phyloP scores from a whole-genome alignment of 768 basidiomycete species.

The Phlebiopsis flavidoalba region DNA sequence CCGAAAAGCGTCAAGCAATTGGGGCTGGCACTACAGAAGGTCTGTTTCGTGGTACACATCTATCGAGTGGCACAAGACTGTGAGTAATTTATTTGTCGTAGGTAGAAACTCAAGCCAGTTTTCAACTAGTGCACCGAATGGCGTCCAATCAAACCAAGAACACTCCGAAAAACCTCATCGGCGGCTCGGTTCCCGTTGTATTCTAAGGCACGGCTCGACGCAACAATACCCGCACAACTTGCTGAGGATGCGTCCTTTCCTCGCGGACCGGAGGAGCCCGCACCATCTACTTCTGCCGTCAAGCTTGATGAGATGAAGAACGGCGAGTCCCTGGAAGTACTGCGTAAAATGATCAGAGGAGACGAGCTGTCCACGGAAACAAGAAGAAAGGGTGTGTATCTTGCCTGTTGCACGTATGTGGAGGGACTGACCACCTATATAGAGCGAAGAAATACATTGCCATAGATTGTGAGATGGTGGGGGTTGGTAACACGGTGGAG shows the following conservation, averaged over 20 bases:
- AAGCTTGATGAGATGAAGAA: conserved; percentile 31
- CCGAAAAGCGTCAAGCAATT: conserved; percentile 9
- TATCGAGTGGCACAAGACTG: background rate
- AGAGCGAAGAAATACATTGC: conserved; percentile 69
- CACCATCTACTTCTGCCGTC: conserved; percentile 6
- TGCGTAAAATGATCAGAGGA: conserved; percentile 54
- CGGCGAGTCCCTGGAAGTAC: conserved; percentile 40
- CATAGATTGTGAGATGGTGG: conserved; percentile 98
- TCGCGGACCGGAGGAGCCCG: background rate
- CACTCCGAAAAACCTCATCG: background rate
- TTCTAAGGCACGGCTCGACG: background rate
- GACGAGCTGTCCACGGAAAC: conserved; percentile 28
- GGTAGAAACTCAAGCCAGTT: conserved; percentile 10
- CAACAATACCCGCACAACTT: background rate
- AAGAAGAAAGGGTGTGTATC: background rate
- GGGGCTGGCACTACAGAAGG: conserved; percentile 16
- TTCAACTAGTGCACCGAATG: background rate
- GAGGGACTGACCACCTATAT: background rate
- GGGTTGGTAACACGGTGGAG: conserved; percentile 81
- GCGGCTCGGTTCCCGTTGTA: background rate
- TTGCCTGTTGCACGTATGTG: background rate
- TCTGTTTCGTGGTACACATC: background rate
- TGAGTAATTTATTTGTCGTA: background rate
- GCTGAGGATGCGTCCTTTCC: background rate
- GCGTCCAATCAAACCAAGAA: background rate